Conservation (phyloP, 1,284 basidiomycete species). For the Puccinia coronata region DNA sequence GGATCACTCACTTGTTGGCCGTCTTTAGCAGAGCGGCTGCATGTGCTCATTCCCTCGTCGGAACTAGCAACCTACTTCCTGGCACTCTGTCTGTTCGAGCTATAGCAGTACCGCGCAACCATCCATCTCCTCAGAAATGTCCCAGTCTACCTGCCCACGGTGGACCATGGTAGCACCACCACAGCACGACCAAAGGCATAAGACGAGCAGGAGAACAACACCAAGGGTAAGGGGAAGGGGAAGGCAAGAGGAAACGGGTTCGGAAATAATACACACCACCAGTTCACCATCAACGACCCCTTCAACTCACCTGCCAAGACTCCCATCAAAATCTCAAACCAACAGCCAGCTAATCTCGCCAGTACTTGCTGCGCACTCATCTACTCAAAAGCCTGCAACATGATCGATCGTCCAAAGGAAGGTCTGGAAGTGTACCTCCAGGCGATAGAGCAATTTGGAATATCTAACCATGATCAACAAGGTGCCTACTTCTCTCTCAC, state of each 20-base stretch:
- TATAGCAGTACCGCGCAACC: constrained; percentile 51
- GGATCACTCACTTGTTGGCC: too few relatives aligned
- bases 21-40: constrained; percentile 55
- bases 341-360: constrained; percentile 53
- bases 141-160: constrained; percentile 51
- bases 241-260: too few relatives aligned
- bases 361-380: constrained; percentile 55
- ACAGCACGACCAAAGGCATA: not conserved
- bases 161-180: not conserved
- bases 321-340: too few relatives aligned
- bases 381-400: constrained; percentile 53
- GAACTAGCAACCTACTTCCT: constrained; percentile 53
- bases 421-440: constrained; percentile 53
- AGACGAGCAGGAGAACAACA: too few relatives aligned
- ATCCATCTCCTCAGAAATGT: constrained; percentile 53
- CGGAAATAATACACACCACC: too few relatives aligned
- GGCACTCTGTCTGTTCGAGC: constrained; percentile 49
- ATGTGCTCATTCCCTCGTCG: constrained; percentile 52
- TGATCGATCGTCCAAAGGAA: constrained; percentile 53
- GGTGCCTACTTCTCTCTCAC: not conserved
- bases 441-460: constrained; percentile 37
- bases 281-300: too few relatives aligned
- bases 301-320: too few relatives aligned
- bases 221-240: too few relatives aligned
- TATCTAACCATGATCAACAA: constrained; percentile 14